Conservation (phyloP, 148 eudicot genomes). For the Rheum nobile region DNA sequence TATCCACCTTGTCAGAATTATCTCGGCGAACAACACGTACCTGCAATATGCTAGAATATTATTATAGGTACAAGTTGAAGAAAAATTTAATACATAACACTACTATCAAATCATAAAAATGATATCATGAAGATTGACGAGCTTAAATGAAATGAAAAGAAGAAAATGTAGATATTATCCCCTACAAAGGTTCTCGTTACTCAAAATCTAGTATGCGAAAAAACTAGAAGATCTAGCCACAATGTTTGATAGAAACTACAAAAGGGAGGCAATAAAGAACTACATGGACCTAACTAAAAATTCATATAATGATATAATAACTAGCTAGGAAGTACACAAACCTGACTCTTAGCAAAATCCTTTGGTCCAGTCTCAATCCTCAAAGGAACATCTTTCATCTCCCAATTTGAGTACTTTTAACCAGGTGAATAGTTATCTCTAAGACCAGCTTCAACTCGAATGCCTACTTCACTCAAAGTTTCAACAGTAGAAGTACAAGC, state of each 20-base stretch:
- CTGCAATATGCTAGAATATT: conserved; percentile 21
- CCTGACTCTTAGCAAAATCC: conserved; percentile 89
- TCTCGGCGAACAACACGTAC: conserved; percentile 90
- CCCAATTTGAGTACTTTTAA: conserved; percentile 99
- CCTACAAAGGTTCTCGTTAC: neutral
- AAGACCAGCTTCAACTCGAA: conserved; percentile 69
- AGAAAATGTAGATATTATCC: neutral
- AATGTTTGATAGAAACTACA: neutral
- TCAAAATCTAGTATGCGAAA: neutral
- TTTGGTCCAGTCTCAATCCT: conserved; percentile 98
- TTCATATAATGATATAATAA: neutral
- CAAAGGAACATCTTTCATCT: conserved; percentile 95
- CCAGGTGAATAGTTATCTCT: conserved; percentile 99
- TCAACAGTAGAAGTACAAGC: conserved; percentile 64
- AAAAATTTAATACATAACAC: neutral
- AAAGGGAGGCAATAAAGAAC: neutral
- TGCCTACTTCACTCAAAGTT: conserved; percentile 47
- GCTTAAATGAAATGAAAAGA: neutral
- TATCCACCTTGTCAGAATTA: conserved; percentile 54
- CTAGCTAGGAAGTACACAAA: conserved; percentile 10
- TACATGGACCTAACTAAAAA: neutral
- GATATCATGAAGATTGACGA: neutral
- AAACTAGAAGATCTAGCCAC: neutral
- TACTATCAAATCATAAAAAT: neutral
- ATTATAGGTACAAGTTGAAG: neutral